Base-by-base conservation (phyloP, 1,139 yeast species). In the Yamadazyma mexicana region DNA sequence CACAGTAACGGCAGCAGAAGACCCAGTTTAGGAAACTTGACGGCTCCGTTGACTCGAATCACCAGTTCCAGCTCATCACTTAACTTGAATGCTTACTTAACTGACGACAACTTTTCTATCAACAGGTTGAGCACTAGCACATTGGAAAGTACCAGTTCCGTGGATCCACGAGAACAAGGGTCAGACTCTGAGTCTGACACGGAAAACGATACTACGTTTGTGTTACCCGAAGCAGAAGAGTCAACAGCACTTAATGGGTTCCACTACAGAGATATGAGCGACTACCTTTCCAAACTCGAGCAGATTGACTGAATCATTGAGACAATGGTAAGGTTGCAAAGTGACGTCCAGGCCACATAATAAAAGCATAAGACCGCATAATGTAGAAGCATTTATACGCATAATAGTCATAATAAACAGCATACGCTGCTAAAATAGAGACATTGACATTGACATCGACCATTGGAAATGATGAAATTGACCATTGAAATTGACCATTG, bases 11-110 rank as follows among this genome's bases (percentile, higher is more conserved):
- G 24, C 12, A 10, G 22, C 16, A 27, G 37, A 34, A 16, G 33
- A 12, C 26, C 26, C 3, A 36, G 42, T 17, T 15, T 28, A 9
- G 20, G 31, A 3, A 28, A 28, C 12, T 34, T 38, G 14, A 64
- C 71, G 11, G 55, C 53, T 38, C 63, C 62, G 5, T 51, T 70
- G 10, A 52, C 62, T 37, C 54, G 68, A 31, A 67, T 71, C 24
- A 61, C 75, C 31, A 68, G 75, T 45, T 66, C 73, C 16, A 65
- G 65, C 40, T 66, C 74, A 24, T 67, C 74, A 27, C 58, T 72
- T 31, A 72, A 72, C 46, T 59, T 72, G 38, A 66, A 72, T 47
- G 76, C 74, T 7, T 72, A 69, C 44, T 56, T 72, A 36, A 69
- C 75, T 4, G 76, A 70, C 29, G 44, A 38, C 37, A 46, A 31